Evolutionary conservation across 305 asterid species (phyloP), one percentile per base, ranked within the genome.

Genomic region (Fraxinus albicans): DNA sequence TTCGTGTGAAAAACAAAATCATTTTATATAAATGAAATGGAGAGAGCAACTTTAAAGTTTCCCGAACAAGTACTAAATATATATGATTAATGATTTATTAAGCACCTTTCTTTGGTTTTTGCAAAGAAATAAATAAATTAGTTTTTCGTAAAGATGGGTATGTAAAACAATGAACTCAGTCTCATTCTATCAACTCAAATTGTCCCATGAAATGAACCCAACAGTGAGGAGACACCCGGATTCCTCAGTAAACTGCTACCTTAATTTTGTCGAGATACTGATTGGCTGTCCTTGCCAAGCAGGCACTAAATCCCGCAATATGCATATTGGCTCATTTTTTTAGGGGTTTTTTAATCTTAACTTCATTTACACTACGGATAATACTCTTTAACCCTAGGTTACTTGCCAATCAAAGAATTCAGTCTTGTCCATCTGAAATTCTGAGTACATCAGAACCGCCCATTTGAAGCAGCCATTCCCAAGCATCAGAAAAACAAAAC

Each of bases 251-350:
- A 80, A 79, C 88, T 85, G 83, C 87, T 79, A 89, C 97, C 98
- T 92, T 94, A 94, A 90, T 90, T 89, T 91, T 91, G 76, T 88
- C 98, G 97, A 94, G 88, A 33, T 85, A 83, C 84, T 92, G 93
- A 91, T 88, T 93, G 95, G 96, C 90, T 90, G 92, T 87, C 77
- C 77, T 82, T 85, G 90, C 90, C 89, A 63, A 83, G 87, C 88
- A 90, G 92, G 87, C 58, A 84, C 88, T 78, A 74, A 83, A 86
- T 84, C 96, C 84, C 78, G 86, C 77, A 53, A 85, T 82, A 82
- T 85, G 86, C n/a, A n/a, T n/a, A 92, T 92, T 89, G 92, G 90
- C 82, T 86, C 90, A 83, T 60, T 9, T 40, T 79, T 88, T 83
- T 25, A 84, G 77, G 87, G 77, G 58, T 76, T 77, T 19, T 65